A percentile compares a stretch with the other conserved stretches of the same genome.
Evolutionary conservation across 2,329 filamentous ascomycete species (phyloP).

Genomic region (Ophiostoma novo-ulmi): DNA sequence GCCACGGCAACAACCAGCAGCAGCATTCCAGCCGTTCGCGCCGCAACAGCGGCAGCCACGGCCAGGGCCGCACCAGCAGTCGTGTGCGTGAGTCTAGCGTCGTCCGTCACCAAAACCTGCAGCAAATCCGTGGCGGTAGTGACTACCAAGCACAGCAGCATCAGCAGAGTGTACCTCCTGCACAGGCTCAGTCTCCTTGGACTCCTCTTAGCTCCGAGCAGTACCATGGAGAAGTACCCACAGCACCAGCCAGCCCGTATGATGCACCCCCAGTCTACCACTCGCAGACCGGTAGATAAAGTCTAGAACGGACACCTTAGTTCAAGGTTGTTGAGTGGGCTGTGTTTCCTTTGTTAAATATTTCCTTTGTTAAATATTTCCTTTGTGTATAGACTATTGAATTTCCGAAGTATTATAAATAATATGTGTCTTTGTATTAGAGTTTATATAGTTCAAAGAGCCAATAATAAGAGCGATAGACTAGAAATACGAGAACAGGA

Average conservation of each 20-base stretch:
- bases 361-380: neutral
- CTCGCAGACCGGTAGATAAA: neutral
- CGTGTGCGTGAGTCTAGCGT: constrained; percentile 7
- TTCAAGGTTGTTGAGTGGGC: too few relatives aligned
- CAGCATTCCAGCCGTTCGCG: neutral
- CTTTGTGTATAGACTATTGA: neutral
- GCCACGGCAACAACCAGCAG: neutral
- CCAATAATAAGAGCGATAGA: too few relatives aligned
- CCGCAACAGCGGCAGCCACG: constrained; percentile 13
- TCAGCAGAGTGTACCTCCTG: neutral
- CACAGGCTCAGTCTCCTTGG: neutral
- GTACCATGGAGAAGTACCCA: neutral
- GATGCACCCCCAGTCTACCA: neutral
- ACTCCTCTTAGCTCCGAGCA: neutral
- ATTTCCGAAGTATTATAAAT: neutral
- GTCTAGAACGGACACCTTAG: neutral
- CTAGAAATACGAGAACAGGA: too few relatives aligned
- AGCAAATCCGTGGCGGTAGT: neutral
- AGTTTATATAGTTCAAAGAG: too few relatives aligned
- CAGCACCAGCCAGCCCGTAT: neutral
- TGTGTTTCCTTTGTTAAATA: neutral
- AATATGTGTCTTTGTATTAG: too few relatives aligned
- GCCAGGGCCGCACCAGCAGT: constrained; percentile 13
- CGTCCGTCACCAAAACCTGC: neutral
- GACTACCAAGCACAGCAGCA: neutral